Base-by-base conservation (phyloP, 2,329 filamentous ascomycete genomes). In the Phyllachora maydis region DNA sequence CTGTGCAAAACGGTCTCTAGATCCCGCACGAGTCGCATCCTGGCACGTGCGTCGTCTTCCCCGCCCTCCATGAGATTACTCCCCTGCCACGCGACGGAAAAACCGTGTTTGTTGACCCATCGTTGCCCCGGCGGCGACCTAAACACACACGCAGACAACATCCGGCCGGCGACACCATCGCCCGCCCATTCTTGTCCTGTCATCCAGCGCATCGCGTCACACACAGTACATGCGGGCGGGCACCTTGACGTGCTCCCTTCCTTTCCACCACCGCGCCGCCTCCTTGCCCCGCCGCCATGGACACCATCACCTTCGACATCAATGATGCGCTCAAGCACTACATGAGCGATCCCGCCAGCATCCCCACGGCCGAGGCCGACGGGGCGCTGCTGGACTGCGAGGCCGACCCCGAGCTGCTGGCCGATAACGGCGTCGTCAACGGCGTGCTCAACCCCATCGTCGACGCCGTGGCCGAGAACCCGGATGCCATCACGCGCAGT, bases 301-400 rank as follows among this genome's bases (percentile, higher is more conserved):
- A 59, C 41, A 76, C 76, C 55, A 65, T 82, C 45, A 65, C 73
- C 41, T 98, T 98, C 54, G 79, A 95, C 48, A 79, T 98, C 50
- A 92, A 93, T 47, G 76, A 92, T 56, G 81, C 82, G 34, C 74
- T 95, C 48, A 93, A 92, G 59, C 67, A 79, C 46, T 98, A 93
- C 52, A 78, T 93, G 65, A 90, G 81, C 51, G 85, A 95, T 46
- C 85, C 88, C 6, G 59, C 70, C 21, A 65, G 68, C 18, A 76
- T 95, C 26, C 59, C 75, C 6, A 93, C 83, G 3, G 72, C 77
- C 20, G 85, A 95, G 46, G 88, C 83, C 26, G 76, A 88, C 36
- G 50, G 70, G 21, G 66, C 75, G 29, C 66, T 98, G 11, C 61
- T 82, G 37, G 85, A 95, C 44, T 90, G 79, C 63, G 88, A 95